A percentile compares a stretch with the other conserved stretches of the same genome.
phyloP scores from a whole-genome alignment of 2,329 filamentous ascomycete genomes.

The Colletotrichum sansevieriae region DNA sequence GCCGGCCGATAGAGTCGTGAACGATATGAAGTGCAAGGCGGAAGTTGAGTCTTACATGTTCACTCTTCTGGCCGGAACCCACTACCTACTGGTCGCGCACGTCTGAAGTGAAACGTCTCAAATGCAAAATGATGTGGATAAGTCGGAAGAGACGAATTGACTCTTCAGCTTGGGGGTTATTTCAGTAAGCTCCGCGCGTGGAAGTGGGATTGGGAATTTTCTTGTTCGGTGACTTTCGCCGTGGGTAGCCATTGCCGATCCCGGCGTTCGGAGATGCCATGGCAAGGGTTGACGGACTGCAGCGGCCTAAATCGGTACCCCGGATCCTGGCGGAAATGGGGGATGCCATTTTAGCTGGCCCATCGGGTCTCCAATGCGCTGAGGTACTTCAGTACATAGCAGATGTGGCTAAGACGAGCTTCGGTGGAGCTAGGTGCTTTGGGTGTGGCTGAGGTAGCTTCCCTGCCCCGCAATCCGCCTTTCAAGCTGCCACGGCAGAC shows the following conservation, averaged over 20 bases:
- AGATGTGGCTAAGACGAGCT: too few species aligned
- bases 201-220: slow-evolving; percentile 40
- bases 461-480: not conserved
- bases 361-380: slow-evolving; percentile 8
- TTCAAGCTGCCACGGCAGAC: not conserved
- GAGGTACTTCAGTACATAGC: too few species aligned
- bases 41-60: slow-evolving; percentile 23
- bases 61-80: slow-evolving; percentile 3
- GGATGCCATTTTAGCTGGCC: slow-evolving; percentile 14
- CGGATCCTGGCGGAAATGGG: slow-evolving; percentile 25
- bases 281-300: slow-evolving; percentile 23
- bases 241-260: slow-evolving; percentile 41
- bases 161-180: slow-evolving; percentile 18
- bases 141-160: slow-evolving; percentile 1
- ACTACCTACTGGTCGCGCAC: slow-evolving; percentile 2
- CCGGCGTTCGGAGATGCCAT: slow-evolving; percentile 35
- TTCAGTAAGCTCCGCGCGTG: slow-evolving; percentile 40
- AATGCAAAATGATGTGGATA: slow-evolving; percentile 1
- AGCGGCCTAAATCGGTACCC: slow-evolving; percentile 40
- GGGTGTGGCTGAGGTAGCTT: not conserved
- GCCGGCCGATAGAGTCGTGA: not conserved
- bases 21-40: too few species aligned
- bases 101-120: not conserved
- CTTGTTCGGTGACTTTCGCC: slow-evolving; percentile 32
- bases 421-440: too few species aligned